phyloP scores from a whole-genome alignment of 305 asterid genomes.

The Plantago lanceolata region DNA sequence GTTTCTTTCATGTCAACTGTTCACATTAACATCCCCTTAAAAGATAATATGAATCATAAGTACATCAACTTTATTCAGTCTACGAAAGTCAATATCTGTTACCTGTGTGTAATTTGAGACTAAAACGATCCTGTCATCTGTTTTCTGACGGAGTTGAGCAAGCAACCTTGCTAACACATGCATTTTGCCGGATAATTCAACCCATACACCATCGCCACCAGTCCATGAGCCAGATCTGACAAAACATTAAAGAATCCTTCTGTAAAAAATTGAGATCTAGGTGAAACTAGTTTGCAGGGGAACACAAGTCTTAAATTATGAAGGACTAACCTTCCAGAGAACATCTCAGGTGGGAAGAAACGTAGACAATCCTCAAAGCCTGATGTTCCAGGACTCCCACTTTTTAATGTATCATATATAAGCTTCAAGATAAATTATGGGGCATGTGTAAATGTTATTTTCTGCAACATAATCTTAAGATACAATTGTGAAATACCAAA shows the following conservation, averaged over 20 bases:
- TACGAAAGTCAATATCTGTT: constrained; percentile 19
- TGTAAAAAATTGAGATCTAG: constrained; percentile 9
- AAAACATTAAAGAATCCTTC: constrained; percentile 20
- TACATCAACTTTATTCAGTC: constrained; percentile 14
- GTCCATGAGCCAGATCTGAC: constrained; percentile 94
- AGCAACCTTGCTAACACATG: constrained; percentile 89
- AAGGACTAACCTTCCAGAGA: constrained; percentile 70
- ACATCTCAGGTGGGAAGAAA: constrained; percentile 88
- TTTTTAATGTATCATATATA: constrained; percentile 79
- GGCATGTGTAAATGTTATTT: constrained; percentile 26
- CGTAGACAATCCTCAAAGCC: constrained; percentile 86
- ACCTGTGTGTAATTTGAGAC: constrained; percentile 99
- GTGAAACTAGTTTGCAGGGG: constrained; percentile 19
- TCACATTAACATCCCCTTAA: constrained; percentile 8
- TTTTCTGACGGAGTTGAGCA: constrained; percentile 80
- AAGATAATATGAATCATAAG: not conserved
- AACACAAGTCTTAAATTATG: constrained; percentile 9
- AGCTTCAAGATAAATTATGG: constrained; percentile 51
- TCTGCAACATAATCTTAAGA: constrained; percentile 18
- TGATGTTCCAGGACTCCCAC: constrained; percentile 88
- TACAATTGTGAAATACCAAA: not conserved
- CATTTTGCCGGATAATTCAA: constrained; percentile 98
- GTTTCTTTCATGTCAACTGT: constrained; percentile 9
- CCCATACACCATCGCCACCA: constrained; percentile 97
- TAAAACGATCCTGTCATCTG: constrained; percentile 89